Evolutionary conservation across 257 asterid species (phyloP).

Genomic region (Nicotiana knightiana): DNA sequence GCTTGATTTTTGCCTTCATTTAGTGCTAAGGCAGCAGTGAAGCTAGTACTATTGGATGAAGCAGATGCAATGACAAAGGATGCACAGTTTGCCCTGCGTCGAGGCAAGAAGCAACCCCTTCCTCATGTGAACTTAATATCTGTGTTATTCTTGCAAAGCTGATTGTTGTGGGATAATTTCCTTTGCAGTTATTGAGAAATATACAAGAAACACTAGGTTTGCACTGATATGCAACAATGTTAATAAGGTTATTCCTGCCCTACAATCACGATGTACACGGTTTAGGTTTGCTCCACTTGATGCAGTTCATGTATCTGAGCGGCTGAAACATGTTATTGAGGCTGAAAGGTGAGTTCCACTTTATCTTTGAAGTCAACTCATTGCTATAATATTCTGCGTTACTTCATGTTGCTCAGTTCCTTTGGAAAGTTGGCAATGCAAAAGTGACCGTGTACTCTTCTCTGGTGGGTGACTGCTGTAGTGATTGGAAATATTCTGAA

Average conservation of each 20-base stretch:
- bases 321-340: constrained; percentile 75
- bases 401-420: not conserved
- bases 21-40: constrained; percentile 73
- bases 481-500: not conserved
- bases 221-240: constrained; percentile 93
- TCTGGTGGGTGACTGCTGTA: not conserved
- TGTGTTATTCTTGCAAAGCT: constrained; percentile 5
- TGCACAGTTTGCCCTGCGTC: constrained; percentile 95
- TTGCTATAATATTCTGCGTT: not conserved
- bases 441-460: not conserved
- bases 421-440: not conserved
- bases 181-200: constrained; percentile 86
- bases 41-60: constrained; percentile 87
- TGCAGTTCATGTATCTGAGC: constrained; percentile 64
- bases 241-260: constrained; percentile 90
- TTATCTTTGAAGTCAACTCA: not conserved
- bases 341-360: constrained; percentile 64
- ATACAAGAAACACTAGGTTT: constrained; percentile 87
- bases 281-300: constrained; percentile 98
- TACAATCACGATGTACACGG: constrained; percentile 96
- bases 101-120: constrained; percentile 54
- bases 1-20: constrained; percentile 18
- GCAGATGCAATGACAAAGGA: constrained; percentile 99
- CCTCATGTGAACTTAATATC: constrained; percentile 1
- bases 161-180: not conserved